Base-by-base conservation (phyloP, 2,329 filamentous ascomycete genomes). In the Fusarium compactum region DNA sequence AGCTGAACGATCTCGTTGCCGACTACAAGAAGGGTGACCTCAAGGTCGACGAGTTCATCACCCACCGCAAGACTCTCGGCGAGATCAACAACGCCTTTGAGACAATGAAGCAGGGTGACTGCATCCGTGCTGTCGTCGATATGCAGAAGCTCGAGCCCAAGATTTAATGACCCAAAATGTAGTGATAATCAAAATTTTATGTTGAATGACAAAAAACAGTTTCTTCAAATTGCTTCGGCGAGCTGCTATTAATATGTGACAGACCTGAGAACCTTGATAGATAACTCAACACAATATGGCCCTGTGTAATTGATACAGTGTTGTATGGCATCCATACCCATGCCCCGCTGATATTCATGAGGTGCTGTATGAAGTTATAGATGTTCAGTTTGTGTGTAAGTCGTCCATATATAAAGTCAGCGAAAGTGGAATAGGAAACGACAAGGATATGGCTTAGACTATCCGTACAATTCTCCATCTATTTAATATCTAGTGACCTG, bases 11-110 rank as follows among this genome's bases (percentile, higher is more conserved):
- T 63, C 90, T 99, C 43, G 94, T 99, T 25, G 85, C 90, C 73
- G 95, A 98, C 82, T 99, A 99, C 84, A 87, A 97, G 81, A 87
- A 88, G 56, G 95, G 95, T 76, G 89, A 92, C 79, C 91, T 99
- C 79, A 98, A 98, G 90, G 96, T 98, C 47, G 95, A 98, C 80
- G 96, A 99, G 85, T 98, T 98, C 86, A 98, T 99, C 84, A 99
- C 96, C 32, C 96, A 99, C 85, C 90, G 95, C 76, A 93, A 97
- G 85, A 88, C 87, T 6, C 85, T 99, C 46, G 84, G 84, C 65
- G 89, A 92, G 77, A 97, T 99, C 82, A 98, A 98, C 86, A 85
- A 87, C 54, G 95, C 94, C 22, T 99, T 97, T 78, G 89, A 94
- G 71, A 90, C 92, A 75, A 99, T 99, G 96, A 97, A 98, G 87